phyloP scores from a whole-genome alignment of 495 filamentous ascomycete species.

The Aspergillus sparsus region DNA sequence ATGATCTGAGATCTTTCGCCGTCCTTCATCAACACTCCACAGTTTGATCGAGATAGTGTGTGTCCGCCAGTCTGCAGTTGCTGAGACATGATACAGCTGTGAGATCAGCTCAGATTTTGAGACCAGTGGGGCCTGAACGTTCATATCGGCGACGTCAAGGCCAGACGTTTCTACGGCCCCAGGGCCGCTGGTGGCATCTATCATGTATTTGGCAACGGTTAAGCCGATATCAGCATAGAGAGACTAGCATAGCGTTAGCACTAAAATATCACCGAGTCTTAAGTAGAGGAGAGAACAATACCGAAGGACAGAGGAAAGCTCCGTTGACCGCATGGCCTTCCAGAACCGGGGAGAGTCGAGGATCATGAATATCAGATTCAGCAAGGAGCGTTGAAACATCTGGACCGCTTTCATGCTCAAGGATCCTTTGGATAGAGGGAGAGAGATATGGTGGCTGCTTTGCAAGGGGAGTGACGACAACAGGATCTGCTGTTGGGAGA shows the following conservation, averaged over 20 bases:
- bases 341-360: slow-evolving; percentile 16
- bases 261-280: not conserved
- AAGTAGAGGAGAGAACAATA: slow-evolving; percentile 17
- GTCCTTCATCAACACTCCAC: slow-evolving; percentile 25
- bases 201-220: slow-evolving; percentile 12
- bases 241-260: slow-evolving; percentile 2
- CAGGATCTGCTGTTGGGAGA: not conserved
- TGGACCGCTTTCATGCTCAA: slow-evolving; percentile 8
- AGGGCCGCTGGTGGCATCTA: not conserved
- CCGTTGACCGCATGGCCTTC: slow-evolving; percentile 38
- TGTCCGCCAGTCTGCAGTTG: slow-evolving; percentile 46
- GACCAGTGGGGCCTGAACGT: slow-evolving; percentile 62
- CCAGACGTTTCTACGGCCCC: slow-evolving; percentile 9
- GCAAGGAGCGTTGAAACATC: slow-evolving; percentile 1
- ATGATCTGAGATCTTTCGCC: slow-evolving; percentile 44
- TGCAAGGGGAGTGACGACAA: not conserved
- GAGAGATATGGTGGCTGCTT: not conserved
- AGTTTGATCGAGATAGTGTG: slow-evolving; percentile 35
- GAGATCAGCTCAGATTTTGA: slow-evolving; percentile 46
- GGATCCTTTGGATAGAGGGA: slow-evolving; percentile 17
- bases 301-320: slow-evolving; percentile 31
- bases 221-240: slow-evolving; percentile 17
- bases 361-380: slow-evolving; percentile 28
- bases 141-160: slow-evolving; percentile 60
- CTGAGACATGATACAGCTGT: slow-evolving; percentile 31